These are phyloP conservation scores for Penicillium coprophilum DNA, from an alignment of 495 filamentous ascomycete genomes.

Conservation along the genomic window DNA sequence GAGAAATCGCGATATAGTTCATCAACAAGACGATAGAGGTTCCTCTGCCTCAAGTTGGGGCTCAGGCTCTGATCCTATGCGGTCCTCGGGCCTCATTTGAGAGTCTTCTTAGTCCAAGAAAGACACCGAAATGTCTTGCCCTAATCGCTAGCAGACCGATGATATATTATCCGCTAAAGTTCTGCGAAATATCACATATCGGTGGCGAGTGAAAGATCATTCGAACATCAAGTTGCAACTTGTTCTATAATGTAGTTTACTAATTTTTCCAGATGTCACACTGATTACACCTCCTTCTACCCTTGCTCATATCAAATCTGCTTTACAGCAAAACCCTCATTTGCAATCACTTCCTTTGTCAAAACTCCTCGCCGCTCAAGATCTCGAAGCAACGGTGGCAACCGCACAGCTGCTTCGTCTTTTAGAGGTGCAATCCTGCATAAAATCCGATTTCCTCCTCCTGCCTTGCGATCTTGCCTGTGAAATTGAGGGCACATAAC, in stretches of 20 bases:
- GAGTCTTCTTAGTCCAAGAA: not conserved
- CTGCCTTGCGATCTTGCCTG: conserved; percentile 7
- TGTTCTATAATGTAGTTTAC: not conserved
- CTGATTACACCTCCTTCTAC: not conserved
- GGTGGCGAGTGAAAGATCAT: not conserved
- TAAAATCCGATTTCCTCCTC: not conserved
- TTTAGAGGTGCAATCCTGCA: not conserved
- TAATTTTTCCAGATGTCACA: conserved; percentile 3
- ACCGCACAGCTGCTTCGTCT: conserved; percentile 3
- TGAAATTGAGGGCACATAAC: not conserved
- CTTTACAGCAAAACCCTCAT: not conserved
- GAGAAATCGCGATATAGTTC: not conserved
- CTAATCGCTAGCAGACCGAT: conserved; percentile 2
- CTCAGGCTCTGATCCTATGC: conserved; percentile 6
- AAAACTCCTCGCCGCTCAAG: not conserved
- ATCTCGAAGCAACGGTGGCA: not conserved
- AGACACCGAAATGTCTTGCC: not conserved
- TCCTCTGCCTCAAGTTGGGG: not conserved
- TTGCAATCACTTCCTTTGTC: not conserved
- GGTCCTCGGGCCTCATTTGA: not conserved
- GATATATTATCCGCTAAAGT: conserved; percentile 1
- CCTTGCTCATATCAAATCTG: not conserved
- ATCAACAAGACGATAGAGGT: not conserved
- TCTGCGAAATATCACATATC: not conserved
- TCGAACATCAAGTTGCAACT: not conserved